phyloP scores from a whole-genome alignment of 2,329 filamentous ascomycete genomes.

The Neopestalotiopsis sp. region DNA sequence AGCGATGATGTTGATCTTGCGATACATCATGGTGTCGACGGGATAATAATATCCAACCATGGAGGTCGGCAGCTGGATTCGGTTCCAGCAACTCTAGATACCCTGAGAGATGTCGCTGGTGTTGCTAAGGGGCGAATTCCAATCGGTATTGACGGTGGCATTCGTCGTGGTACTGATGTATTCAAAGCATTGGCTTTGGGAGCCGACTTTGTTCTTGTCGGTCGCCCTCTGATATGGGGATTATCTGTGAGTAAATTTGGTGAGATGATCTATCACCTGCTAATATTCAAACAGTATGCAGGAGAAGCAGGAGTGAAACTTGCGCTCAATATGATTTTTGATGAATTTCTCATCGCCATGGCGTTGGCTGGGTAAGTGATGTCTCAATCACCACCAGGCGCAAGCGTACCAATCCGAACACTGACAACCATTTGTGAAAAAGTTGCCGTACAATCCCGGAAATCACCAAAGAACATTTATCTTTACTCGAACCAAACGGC shows the following conservation, averaged over 20 bases:
- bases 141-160: constrained; percentile 54
- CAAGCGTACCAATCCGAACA: background rate
- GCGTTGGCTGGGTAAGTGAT: constrained; percentile 2
- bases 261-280: background rate
- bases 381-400: no score
- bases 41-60: constrained; percentile 51
- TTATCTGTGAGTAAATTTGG: constrained; percentile 36
- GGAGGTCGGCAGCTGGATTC: constrained; percentile 54
- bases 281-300: constrained; percentile 1
- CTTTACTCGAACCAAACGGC: background rate
- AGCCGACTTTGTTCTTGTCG: constrained; percentile 53
- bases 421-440: no score
- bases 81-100: constrained; percentile 50
- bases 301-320: background rate
- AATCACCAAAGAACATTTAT: background rate
- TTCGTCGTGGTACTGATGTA: constrained; percentile 55
- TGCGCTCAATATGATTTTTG: background rate
- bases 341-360: constrained; percentile 1
- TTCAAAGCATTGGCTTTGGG: constrained; percentile 59
- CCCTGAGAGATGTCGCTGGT: constrained; percentile 49
- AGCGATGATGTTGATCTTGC: constrained; percentile 48
- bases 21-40: constrained; percentile 32
- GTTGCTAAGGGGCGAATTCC: constrained; percentile 50
- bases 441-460: constrained; percentile 4
- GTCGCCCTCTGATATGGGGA: constrained; percentile 55